These are phyloP conservation scores for Tolypocladium tundrense DNA, from an alignment of 2,329 filamentous ascomycete genomes.

Conservation along the genomic window DNA sequence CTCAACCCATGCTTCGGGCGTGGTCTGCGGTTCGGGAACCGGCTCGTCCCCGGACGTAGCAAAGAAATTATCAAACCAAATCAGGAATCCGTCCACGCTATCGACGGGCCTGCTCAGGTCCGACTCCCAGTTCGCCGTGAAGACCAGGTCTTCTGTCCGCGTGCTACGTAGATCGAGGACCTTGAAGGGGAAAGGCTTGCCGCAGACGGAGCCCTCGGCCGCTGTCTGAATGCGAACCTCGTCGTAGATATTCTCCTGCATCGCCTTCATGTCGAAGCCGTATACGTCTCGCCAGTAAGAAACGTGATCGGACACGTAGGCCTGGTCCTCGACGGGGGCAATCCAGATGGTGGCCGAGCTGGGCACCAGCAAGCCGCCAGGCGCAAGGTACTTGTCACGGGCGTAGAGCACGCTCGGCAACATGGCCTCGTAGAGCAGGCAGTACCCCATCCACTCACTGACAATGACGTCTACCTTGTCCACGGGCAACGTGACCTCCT, in stretches of 20 bases:
- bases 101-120: constrained; percentile 52
- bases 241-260: constrained; percentile 73
- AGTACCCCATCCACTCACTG: constrained; percentile 98
- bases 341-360: constrained; percentile 76
- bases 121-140: constrained; percentile 58
- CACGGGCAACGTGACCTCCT: constrained; percentile 72
- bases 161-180: constrained; percentile 68
- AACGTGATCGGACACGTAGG: constrained; percentile 68
- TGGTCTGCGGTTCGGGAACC: constrained; percentile 39
- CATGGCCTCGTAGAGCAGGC: constrained; percentile 90
- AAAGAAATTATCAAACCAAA: constrained; percentile 96
- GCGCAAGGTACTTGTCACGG: constrained; percentile 73
- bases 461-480: constrained; percentile 86
- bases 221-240: constrained; percentile 72
- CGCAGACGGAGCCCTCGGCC: constrained; percentile 49
- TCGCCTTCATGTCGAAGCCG: constrained; percentile 86
- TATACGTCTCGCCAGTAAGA: constrained; percentile 88
- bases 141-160: constrained; percentile 62
- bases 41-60: constrained; percentile 47
- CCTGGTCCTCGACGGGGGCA: constrained; percentile 67
- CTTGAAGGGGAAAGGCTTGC: constrained; percentile 55
- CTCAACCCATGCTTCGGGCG: constrained; percentile 52
- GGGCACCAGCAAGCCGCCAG: constrained; percentile 74
- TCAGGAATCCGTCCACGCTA: constrained; percentile 71
- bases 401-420: constrained; percentile 85